Conservation (phyloP, 306 rosid species). For the Datisca glomerata region DNA sequence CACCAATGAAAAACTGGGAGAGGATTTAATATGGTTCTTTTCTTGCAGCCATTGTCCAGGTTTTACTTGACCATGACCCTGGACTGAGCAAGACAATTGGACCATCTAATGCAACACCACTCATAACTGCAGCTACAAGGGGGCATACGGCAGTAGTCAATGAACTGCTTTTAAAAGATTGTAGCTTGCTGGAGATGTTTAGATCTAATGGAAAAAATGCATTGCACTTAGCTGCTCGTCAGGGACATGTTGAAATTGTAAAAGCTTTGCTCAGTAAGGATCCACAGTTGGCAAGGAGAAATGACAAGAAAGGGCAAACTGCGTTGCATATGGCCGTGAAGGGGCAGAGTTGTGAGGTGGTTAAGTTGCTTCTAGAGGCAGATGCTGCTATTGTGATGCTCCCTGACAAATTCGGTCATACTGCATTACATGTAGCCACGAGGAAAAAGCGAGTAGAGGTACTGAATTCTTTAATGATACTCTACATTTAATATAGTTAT, state of each 20-base stretch:
- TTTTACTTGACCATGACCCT: conserved; percentile 58
- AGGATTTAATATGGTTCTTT: conserved; percentile 1
- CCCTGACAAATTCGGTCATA: conserved; percentile 92
- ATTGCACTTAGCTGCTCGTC: conserved; percentile 91
- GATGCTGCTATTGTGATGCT: conserved; percentile 99
- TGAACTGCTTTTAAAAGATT: conserved; percentile 71
- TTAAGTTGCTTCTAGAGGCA: conserved; percentile 79
- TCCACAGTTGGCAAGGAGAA: conserved; percentile 86
- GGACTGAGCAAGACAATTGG: conserved; percentile 77
- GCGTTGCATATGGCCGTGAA: conserved; percentile 99
- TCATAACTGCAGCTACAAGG: conserved; percentile 78
- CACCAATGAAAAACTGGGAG: not conserved
- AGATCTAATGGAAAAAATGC: conserved; percentile 85
- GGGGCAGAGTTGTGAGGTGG: conserved; percentile 88
- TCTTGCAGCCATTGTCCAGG: conserved; percentile 75
- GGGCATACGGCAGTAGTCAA: conserved; percentile 78
- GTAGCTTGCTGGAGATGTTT: conserved; percentile 61
- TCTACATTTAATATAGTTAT: not conserved
- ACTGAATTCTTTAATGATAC: conserved; percentile 4
- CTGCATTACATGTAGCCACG: conserved; percentile 88
- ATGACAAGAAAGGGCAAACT: conserved; percentile 97
- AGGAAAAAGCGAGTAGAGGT: conserved; percentile 98
- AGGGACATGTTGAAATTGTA: conserved; percentile 78
- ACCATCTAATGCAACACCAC: conserved; percentile 79
- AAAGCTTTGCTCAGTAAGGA: conserved; percentile 61